A percentile compares a stretch with the other conserved stretches of the same genome.
Conservation (phyloP, 305 asterid genomes). For the Euphrasia arctica region DNA sequence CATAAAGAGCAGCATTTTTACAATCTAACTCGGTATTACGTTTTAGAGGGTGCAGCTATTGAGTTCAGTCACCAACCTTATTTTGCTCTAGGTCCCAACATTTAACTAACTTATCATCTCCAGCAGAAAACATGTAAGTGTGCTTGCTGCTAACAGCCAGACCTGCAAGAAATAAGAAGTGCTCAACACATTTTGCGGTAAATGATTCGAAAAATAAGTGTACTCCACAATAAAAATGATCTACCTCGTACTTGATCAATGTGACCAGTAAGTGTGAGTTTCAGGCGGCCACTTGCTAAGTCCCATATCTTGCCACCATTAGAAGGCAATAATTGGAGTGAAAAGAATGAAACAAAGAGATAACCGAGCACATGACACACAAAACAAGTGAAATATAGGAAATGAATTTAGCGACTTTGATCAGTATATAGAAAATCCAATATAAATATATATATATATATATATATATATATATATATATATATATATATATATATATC, state of each 20-base stretch:
- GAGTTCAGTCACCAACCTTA: constrained; percentile 51
- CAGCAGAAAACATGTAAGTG: constrained; percentile 98
- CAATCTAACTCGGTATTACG: constrained; percentile 25
- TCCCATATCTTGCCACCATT: constrained; percentile 79
- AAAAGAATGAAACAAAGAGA: background rate
- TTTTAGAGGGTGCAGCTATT: constrained; percentile 15
- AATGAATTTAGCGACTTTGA: too few species aligned
- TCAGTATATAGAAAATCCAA: too few species aligned
- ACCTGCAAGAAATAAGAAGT: constrained; percentile 47
- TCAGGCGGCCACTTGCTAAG: constrained; percentile 83
- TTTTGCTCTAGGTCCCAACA: constrained; percentile 99
- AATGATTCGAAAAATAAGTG: too few species aligned
- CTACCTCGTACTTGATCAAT: constrained; percentile 94
- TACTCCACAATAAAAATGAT: too few species aligned
- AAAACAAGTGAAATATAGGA: background rate
- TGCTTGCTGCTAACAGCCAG: constrained; percentile 88
- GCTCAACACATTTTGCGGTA: too few species aligned
- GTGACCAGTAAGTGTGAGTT: constrained; percentile 95
- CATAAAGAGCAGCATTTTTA: constrained; percentile 25
- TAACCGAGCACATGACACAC: background rate
- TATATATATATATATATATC: too few species aligned
- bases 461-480: too few species aligned
- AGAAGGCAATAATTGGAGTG: constrained; percentile 18
- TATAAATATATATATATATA: background rate
- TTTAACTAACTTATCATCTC: constrained; percentile 96